Evolutionary conservation across 73 alveolate species (phyloP), one percentile per base, ranked within the genome.

Genomic region (Paramecium primaurelia): DNA sequence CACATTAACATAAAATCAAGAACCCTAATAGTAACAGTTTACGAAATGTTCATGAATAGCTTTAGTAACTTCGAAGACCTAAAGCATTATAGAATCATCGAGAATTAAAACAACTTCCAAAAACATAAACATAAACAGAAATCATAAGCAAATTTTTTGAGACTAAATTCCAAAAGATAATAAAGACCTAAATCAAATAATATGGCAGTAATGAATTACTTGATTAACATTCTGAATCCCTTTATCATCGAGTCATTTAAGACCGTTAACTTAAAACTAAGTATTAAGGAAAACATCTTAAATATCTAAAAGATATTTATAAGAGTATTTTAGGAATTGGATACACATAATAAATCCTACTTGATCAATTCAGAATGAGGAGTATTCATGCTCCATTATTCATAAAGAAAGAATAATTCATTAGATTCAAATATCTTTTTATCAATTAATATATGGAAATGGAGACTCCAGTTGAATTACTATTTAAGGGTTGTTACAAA

Each of bases 381-480:
- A 40, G 60, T 37, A 73, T 73, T 73, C 87, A 73, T 73, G 58
- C 87, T 73, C n/a, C 87, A 4, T 25, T 73, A 0, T 73, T 73
- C 5, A 73, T 73, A 8, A 34, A 44, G 32, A 73, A 73, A 37
- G 87, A 73, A 20, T 38, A 73, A 40, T 73, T 73, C 18, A 44
- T 73, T 12, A 73, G 87, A 73, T 73, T 73, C 22, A 73, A 73
- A 38, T 73, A 73, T 44, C 47, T 73, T 1, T 73, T 73, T 7
- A 73, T 73, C n/a, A 73, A 73, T 73, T 18, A 73, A 38, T 73
- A 73, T 73, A 73, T 73, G 87, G 58, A 73, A 16, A 73, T 73
- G 87, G 87, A 73, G 22, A 73, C 87, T 4, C 87, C 87, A 6
- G 87, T 73, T 6, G 87, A 73, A 9, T 36, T 73, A 38, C 42